Conservation (phyloP, 2,329 filamentous ascomycete species). For the Ambrosiella beaveri region DNA sequence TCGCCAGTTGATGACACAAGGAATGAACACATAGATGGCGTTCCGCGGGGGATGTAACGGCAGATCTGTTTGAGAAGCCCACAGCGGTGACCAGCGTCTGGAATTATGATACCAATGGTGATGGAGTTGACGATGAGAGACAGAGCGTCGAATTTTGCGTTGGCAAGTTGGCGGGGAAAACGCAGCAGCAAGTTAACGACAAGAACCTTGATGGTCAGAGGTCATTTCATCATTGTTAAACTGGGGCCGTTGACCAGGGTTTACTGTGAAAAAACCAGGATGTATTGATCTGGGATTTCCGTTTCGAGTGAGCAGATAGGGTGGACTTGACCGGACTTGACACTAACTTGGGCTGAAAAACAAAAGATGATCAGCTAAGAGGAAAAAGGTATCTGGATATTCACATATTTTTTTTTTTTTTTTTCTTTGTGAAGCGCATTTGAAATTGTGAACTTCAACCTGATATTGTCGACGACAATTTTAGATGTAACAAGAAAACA, state of each 20-base stretch:
- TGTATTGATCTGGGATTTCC: background rate
- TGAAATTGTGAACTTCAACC: too few species aligned
- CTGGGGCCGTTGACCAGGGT: background rate
- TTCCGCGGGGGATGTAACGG: background rate
- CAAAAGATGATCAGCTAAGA: too few species aligned
- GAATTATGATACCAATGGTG: background rate
- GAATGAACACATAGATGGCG: background rate
- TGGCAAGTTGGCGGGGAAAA: constrained; percentile 1
- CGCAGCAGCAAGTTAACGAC: background rate
- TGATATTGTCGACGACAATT: too few species aligned
- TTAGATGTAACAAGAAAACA: too few species aligned
- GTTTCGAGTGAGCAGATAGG: background rate
- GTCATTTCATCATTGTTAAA: background rate
- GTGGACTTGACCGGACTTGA: background rate
- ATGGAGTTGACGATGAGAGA: background rate
- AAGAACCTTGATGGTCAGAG: constrained; percentile 9
- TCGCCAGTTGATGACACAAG: background rate
- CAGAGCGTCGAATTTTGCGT: background rate
- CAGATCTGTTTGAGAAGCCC: too few species aligned
- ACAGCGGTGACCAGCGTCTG: too few species aligned
- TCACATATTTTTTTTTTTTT: too few species aligned
- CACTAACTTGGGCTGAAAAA: background rate
- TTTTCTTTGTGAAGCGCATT: too few species aligned
- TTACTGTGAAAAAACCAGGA: background rate
- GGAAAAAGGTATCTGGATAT: too few species aligned